Base-by-base conservation (phyloP, 169 alveolate genomes). In the Neospora caninum region DNA sequence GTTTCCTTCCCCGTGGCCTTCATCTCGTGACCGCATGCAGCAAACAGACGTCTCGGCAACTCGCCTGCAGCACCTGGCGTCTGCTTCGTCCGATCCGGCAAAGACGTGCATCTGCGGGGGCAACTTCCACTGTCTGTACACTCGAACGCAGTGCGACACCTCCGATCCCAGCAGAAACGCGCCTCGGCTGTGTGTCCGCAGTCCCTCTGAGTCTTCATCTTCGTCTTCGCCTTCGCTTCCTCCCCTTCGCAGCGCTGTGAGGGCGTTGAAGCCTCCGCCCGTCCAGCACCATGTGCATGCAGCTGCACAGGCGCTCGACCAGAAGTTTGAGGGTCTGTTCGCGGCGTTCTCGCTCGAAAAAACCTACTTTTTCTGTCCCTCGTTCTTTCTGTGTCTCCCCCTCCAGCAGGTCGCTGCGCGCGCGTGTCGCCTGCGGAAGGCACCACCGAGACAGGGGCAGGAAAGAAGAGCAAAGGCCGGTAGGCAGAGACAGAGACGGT, bases 371-470 rank as follows among this genome's bases (percentile, higher is more conserved):
- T 73, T 73, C 84, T 73, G 84, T n/a, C 39, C 25, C n/a, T 73
- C 84, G 43, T 73, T 73, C 43, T 73, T 73, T 43, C 84, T 73
- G 25, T 73, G 84, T n/a, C 25, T 73, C 25, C 84, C 84, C 16
- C 84, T 73, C 16, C 84, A 73, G 84, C 84, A 73, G 43, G 45
- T 73, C 43, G 84, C 84, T n/a, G 84, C 84, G 4, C 39, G 84
- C 73, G 34, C 0, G 73, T 29, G 31, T 16, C 73, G 73, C 31
- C 58, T 49, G 58, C 58, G 58, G 58, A 13, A 7, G 58, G 58
- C 58, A 13, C 58, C 58, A 13, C 13, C 58, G 58, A 49, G 58
- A 49, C 58, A 13, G 58, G 58, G 13, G 58, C 22, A 49, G 58
- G 58, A 49, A 49, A 13, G 22, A 13, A 4, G 58, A 7, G 22